Evolutionary conservation across 108 stramenopile species (phyloP).

Genomic region (Pseudonitzschia pungens): DNA sequence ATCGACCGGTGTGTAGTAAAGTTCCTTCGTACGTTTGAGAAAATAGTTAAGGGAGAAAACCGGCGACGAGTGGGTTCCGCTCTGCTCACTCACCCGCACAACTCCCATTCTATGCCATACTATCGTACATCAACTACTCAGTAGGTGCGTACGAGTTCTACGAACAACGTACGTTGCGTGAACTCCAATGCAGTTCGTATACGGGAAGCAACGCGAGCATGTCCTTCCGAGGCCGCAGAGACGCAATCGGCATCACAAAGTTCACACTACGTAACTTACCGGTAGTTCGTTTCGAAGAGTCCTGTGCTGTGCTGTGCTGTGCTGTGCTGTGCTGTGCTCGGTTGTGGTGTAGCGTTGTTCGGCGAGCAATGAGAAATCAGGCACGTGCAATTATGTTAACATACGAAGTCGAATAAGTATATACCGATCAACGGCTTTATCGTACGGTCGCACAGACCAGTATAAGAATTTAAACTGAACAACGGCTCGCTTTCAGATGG

Average conservation of each 20-base stretch:
- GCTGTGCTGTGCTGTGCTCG: too few relatives aligned
- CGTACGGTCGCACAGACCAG: background rate
- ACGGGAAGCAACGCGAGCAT: background rate
- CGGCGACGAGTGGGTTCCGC: background rate
- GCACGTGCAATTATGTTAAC: background rate
- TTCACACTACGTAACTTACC: background rate
- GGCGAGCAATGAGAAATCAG: slow-evolving; percentile 7
- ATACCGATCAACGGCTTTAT: slow-evolving; percentile 5
- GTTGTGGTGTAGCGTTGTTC: background rate
- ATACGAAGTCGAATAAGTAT: background rate
- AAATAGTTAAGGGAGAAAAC: background rate
- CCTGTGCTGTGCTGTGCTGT: too few relatives aligned
- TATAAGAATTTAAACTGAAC: background rate
- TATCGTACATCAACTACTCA: too few relatives aligned
- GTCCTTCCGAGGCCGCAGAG: background rate
- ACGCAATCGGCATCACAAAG: background rate
- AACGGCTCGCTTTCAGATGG: background rate
- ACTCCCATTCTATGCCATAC: too few relatives aligned
- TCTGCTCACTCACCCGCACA: too few relatives aligned
- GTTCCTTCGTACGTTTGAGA: too few relatives aligned
- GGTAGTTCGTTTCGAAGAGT: too few relatives aligned
- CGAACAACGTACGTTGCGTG: background rate
- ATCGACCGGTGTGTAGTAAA: too few relatives aligned
- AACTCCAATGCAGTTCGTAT: background rate
- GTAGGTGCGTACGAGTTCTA: background rate